phyloP scores from a whole-genome alignment of 441 rosid species.

The Erodium chrysanthum region DNA sequence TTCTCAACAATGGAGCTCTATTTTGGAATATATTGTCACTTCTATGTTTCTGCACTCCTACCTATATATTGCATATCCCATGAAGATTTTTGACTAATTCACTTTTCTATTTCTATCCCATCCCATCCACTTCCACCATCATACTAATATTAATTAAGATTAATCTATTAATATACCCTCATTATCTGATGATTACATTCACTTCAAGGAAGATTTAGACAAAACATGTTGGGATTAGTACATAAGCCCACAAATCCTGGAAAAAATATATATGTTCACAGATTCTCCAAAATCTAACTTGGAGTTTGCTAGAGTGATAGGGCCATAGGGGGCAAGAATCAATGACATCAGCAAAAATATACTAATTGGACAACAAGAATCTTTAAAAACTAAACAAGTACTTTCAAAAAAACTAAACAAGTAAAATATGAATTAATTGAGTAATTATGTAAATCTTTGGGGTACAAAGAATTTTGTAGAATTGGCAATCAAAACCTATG shows the following conservation, averaged over 20 bases:
- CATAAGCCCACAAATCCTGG: background rate
- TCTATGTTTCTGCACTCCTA: background rate
- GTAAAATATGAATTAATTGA: too few species aligned
- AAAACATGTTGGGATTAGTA: background rate
- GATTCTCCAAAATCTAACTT: background rate
- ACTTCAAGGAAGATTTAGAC: background rate
- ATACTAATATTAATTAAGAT: background rate
- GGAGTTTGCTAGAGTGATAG: background rate
- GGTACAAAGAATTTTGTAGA: too few species aligned
- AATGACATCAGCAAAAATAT: background rate
- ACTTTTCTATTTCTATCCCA: background rate
- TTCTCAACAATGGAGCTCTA: background rate
- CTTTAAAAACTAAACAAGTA: too few species aligned
- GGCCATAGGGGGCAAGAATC: background rate
- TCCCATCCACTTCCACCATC: background rate
- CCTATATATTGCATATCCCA: background rate
- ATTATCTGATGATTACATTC: background rate
- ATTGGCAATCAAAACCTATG: too few species aligned
- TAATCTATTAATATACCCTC: background rate
- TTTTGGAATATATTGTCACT: background rate
- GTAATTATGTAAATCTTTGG: too few species aligned
- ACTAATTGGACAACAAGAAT: background rate
- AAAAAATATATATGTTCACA: background rate
- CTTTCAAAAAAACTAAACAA: too few species aligned
- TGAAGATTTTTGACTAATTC: background rate